These are phyloP conservation scores for Populus euphratica DNA, from an alignment of 345 rosid species.

Conservation along the genomic window DNA sequence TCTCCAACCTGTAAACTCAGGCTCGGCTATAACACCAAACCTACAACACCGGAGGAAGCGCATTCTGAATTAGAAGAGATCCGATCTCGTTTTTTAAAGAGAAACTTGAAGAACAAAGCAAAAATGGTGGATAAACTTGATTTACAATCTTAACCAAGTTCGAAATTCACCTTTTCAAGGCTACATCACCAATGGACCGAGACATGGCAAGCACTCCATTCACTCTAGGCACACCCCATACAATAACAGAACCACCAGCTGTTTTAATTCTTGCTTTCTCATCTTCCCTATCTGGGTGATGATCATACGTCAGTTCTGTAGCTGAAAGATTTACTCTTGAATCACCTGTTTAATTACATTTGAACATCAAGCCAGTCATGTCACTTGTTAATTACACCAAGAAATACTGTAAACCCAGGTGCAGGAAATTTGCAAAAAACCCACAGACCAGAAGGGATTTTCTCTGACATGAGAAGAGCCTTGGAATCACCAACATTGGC, in stretches of 20 bases:
- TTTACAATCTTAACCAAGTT: not conserved
- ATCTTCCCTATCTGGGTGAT: constrained; percentile 26
- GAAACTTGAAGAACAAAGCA: not conserved
- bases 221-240: constrained; percentile 24
- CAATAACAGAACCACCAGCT: constrained; percentile 22
- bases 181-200: constrained; percentile 26
- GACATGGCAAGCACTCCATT: constrained; percentile 30
- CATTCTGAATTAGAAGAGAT: not conserved
- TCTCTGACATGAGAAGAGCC: constrained; percentile 20
- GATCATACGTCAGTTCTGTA: constrained; percentile 22
- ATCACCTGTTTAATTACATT: constrained; percentile 8
- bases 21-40: constrained; percentile 25
- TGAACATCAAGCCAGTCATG: not conserved
- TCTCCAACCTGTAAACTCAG: constrained; percentile 27
- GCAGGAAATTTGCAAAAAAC: not conserved
- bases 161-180: constrained; percentile 11
- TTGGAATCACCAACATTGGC: constrained; percentile 31
- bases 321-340: constrained; percentile 6
- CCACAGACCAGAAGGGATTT: not conserved
- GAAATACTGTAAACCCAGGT: no score
- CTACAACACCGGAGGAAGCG: not conserved
- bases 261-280: constrained; percentile 24
- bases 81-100: not conserved
- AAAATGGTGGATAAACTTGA: not conserved
- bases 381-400: no score